Percentiles rank a stretch among this genome's conserved stretches.
phyloP scores from a whole-genome alignment of 768 basidiomycete genomes.

The Hirschioporus abietinus region DNA sequence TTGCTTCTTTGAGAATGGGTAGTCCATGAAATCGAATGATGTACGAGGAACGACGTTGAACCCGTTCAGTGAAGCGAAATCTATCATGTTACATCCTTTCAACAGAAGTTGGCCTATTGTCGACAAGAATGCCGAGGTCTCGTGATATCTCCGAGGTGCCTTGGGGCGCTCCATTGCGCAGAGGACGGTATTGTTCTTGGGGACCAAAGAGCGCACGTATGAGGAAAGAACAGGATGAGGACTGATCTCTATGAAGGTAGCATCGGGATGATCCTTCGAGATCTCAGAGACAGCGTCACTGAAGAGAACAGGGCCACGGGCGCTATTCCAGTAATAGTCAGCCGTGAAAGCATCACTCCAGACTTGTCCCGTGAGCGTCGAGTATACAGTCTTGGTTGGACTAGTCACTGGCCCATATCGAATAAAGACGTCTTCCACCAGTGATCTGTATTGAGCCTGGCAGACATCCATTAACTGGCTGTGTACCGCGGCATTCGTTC shows the following conservation, averaged over 20 bases:
- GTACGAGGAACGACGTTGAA: conserved; percentile 13
- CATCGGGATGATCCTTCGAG: conserved; percentile 14
- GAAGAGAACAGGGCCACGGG: conserved; percentile 34
- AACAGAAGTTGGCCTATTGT: conserved; percentile 25
- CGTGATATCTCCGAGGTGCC: conserved; percentile 15
- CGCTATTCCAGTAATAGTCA: conserved; percentile 38
- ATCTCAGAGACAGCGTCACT: conserved; percentile 25
- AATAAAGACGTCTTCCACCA: conserved; percentile 28
- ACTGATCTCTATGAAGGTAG: conserved; percentile 32
- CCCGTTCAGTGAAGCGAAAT: conserved; percentile 28
- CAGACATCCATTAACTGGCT: conserved; percentile 33
- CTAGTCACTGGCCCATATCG: conserved; percentile 17
- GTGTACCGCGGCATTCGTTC: conserved; percentile 34
- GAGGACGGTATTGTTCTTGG: conserved; percentile 16
- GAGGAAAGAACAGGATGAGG: conserved; percentile 35
- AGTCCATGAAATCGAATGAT: conserved; percentile 16
- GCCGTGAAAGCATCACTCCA: conserved; percentile 22
- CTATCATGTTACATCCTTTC: conserved; percentile 26
- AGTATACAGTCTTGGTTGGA: conserved; percentile 30
- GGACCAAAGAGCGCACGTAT: conserved; percentile 24
- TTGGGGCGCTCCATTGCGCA: conserved; percentile 26
- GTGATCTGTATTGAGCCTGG: conserved; percentile 20
- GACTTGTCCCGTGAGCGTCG: conserved; percentile 28
- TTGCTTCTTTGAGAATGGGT: conserved; percentile 28
- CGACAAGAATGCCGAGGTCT: conserved; percentile 22